Conservation (phyloP, 2,329 filamentous ascomycete genomes). For the Zasmidium citrigriseum region DNA sequence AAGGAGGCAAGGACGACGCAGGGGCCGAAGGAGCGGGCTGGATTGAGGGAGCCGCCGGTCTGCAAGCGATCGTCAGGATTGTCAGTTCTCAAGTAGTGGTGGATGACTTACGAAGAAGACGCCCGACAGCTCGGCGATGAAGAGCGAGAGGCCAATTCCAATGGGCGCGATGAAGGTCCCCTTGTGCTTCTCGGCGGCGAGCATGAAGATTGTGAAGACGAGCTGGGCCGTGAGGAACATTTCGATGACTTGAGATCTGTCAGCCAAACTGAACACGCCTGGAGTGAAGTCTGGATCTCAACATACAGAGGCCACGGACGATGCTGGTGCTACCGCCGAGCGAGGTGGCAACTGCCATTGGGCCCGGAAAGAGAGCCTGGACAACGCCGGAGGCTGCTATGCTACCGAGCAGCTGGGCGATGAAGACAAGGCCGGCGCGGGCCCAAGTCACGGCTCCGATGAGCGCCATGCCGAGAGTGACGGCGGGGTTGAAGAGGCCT, state of each 20-base stretch:
- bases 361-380: slow-evolving; percentile 46
- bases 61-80: neutral
- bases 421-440: slow-evolving; percentile 44
- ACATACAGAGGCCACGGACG: slow-evolving; percentile 44
- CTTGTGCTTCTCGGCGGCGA: slow-evolving; percentile 46
- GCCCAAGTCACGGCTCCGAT: slow-evolving; percentile 50
- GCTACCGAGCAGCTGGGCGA: slow-evolving; percentile 48
- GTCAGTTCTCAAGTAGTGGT: neutral
- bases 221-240: slow-evolving; percentile 53
- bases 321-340: slow-evolving; percentile 46
- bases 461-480: slow-evolving; percentile 50
- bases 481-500: slow-evolving; percentile 42
- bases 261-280: neutral
- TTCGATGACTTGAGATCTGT: slow-evolving; percentile 41
- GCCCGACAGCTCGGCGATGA: slow-evolving; percentile 48
- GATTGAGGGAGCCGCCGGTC: slow-evolving; percentile 45
- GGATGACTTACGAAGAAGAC: slow-evolving; percentile 45
- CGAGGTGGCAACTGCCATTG: slow-evolving; percentile 47
- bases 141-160: slow-evolving; percentile 44
- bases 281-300: neutral
- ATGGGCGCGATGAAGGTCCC: slow-evolving; percentile 43
- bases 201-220: slow-evolving; percentile 52
- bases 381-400: slow-evolving; percentile 50
- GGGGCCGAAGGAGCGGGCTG: slow-evolving; percentile 52
- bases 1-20: slow-evolving; percentile 47